phyloP scores from a whole-genome alignment of 2,329 filamentous ascomycete genomes.

The Zymoseptoria tritici region DNA sequence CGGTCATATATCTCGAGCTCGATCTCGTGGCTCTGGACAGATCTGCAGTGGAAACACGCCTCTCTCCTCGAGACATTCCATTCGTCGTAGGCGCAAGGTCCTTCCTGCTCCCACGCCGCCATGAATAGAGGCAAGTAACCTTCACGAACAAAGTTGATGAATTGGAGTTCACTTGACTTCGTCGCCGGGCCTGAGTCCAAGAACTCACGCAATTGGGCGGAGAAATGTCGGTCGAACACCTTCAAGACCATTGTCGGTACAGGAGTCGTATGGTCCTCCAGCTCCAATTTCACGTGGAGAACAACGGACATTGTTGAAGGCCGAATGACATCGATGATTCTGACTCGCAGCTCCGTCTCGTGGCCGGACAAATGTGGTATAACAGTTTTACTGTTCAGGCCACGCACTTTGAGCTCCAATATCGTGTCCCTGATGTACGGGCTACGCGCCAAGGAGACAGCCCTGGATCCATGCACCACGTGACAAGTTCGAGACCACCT shows the following conservation, averaged over 20 bases:
- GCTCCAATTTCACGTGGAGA: neutral
- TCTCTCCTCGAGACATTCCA: neutral
- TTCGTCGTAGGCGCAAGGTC: neutral
- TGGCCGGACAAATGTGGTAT: neutral
- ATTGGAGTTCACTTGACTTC: neutral
- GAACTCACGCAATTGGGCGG: neutral
- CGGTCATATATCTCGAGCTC: neutral
- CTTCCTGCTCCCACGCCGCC: neutral
- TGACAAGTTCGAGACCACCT: no score
- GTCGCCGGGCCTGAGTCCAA: neutral
- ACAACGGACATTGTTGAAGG: neutral
- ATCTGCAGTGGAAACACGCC: neutral
- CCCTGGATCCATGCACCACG: no score
- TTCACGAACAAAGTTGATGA: neutral
- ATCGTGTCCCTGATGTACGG: neutral
- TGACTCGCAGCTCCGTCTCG: neutral
- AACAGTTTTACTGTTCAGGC: neutral
- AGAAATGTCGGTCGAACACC: neutral
- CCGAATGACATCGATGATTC: neutral
- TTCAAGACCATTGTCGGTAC: neutral
- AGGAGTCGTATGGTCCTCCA: neutral
- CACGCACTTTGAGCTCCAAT: neutral
- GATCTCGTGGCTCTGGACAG: neutral
- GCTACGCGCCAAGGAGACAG: no score
- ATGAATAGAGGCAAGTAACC: neutral